phyloP scores from a whole-genome alignment of 768 basidiomycete species.

The Kwoniella sp. region DNA sequence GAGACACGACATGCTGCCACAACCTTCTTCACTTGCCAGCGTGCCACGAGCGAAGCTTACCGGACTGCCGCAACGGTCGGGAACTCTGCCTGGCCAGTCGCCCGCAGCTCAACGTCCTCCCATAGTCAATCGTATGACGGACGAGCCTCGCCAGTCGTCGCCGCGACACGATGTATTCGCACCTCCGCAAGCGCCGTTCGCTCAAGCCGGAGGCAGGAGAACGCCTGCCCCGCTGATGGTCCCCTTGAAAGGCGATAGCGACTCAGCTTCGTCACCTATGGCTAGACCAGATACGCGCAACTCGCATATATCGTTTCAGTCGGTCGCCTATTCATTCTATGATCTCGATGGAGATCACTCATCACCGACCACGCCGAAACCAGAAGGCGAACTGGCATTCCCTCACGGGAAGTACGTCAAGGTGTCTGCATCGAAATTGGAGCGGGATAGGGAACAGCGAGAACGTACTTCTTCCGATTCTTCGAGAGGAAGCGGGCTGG shows the following conservation, averaged over 20 bases:
- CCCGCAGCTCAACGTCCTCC: background rate
- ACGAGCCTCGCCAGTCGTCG: background rate
- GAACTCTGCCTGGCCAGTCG: slow-evolving; percentile 5
- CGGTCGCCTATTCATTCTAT: slow-evolving; percentile 45
- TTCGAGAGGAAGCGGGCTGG: background rate
- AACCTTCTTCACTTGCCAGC: slow-evolving; percentile 2
- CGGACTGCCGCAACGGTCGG: slow-evolving; percentile 8
- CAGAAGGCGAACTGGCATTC: slow-evolving; percentile 30
- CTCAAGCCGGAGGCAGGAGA: slow-evolving; percentile 1
- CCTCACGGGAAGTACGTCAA: slow-evolving; percentile 46
- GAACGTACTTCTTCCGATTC: slow-evolving; percentile 28
- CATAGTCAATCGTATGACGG: background rate
- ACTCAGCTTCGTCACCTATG: background rate
- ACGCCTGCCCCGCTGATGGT: slow-evolving; percentile 26
- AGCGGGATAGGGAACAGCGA: slow-evolving; percentile 17
- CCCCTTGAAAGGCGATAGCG: slow-evolving; percentile 29
- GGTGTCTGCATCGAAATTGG: slow-evolving; percentile 36
- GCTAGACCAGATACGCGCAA: slow-evolving; percentile 10
- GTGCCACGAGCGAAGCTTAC: slow-evolving; percentile 6
- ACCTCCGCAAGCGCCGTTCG: slow-evolving; percentile 14
- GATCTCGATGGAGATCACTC: slow-evolving; percentile 40
- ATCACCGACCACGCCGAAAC: slow-evolving; percentile 23
- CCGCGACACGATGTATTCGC: slow-evolving; percentile 1
- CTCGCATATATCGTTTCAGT: slow-evolving; percentile 43
- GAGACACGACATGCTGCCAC: background rate